phyloP scores from a whole-genome alignment of 495 filamentous ascomycete species.

The Neurospora sp. region DNA sequence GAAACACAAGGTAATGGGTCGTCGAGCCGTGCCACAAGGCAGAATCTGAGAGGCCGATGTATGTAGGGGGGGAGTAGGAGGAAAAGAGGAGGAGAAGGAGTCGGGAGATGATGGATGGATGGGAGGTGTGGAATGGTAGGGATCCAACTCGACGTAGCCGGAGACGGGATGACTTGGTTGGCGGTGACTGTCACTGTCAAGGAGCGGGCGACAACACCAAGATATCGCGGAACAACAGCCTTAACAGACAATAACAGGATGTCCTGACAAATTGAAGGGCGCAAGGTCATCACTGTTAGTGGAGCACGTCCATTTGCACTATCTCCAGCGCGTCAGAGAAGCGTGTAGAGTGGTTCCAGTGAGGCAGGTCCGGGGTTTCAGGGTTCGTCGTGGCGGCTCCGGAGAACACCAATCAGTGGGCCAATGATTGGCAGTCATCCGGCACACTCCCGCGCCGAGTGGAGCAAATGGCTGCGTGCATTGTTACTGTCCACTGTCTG shows the following conservation, averaged over 20 bases:
- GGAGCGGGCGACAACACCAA: not conserved
- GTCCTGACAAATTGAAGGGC: not conserved
- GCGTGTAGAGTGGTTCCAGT: not conserved
- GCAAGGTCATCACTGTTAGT: not conserved
- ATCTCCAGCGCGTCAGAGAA: not conserved
- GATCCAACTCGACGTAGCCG: conserved; percentile 10
- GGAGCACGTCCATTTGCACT: not conserved
- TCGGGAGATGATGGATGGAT: not conserved
- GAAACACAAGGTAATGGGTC: not conserved
- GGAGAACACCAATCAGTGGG: not conserved
- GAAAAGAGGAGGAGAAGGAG: conserved; percentile 1
- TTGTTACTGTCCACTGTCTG: not conserved
- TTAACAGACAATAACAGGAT: not conserved
- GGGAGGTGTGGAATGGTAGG: not conserved
- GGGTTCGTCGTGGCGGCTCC: not conserved
- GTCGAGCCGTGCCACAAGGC: not conserved
- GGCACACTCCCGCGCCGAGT: not conserved
- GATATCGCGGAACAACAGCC: not conserved
- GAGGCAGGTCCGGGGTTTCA: not conserved
- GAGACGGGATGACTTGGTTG: conserved; percentile 16
- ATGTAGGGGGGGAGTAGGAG: not conserved
- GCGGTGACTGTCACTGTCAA: conserved; percentile 16
- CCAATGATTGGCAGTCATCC: not conserved
- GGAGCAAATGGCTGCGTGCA: not conserved
- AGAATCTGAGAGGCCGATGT: not conserved